Percentiles rank a stretch among this genome's conserved stretches.
Conservation (phyloP, 352 stramenopile species). For the Phytophthora podocarpi region DNA sequence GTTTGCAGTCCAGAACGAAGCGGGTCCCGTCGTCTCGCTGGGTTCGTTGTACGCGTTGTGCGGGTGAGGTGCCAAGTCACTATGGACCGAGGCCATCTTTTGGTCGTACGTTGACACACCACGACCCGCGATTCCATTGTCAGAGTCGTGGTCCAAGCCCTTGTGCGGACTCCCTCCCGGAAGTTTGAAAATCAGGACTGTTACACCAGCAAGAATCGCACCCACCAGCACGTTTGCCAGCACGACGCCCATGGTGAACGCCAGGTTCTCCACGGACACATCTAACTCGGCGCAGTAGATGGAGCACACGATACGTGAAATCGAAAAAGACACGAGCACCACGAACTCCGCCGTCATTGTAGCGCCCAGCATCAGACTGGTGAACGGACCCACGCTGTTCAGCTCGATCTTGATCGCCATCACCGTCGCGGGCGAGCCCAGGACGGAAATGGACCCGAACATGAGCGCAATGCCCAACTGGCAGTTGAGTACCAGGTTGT, state of each 20-base stretch:
- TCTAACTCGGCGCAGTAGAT: slow-evolving; percentile 63
- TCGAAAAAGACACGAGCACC: slow-evolving; percentile 69
- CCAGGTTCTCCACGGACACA: slow-evolving; percentile 54
- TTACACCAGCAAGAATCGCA: slow-evolving; percentile 42
- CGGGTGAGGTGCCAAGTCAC: slow-evolving; percentile 45
- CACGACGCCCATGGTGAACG: slow-evolving; percentile 63
- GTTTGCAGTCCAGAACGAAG: slow-evolving; percentile 23
- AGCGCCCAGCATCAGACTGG: slow-evolving; percentile 70
- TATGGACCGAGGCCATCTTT: slow-evolving; percentile 22
- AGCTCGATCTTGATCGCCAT: slow-evolving; percentile 83
- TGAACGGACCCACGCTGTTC: slow-evolving; percentile 74
- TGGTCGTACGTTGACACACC: slow-evolving; percentile 12
- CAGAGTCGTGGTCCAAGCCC: slow-evolving; percentile 1
- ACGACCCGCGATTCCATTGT: background rate
- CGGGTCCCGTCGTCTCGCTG: background rate
- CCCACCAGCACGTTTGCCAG: slow-evolving; percentile 58
- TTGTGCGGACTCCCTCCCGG: slow-evolving; percentile 23
- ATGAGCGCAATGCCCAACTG: slow-evolving; percentile 68
- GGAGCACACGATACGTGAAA: slow-evolving; percentile 62
- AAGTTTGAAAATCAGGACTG: slow-evolving; percentile 63
- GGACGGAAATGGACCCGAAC: slow-evolving; percentile 69
- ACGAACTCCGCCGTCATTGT: slow-evolving; percentile 77
- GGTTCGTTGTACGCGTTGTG: slow-evolving; percentile 59
- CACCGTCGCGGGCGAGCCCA: slow-evolving; percentile 68
- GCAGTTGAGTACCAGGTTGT: slow-evolving; percentile 39